These are phyloP conservation scores for Rhododendron simsii DNA, from an alignment of 148 eudicot species.

Conservation along the genomic window DNA sequence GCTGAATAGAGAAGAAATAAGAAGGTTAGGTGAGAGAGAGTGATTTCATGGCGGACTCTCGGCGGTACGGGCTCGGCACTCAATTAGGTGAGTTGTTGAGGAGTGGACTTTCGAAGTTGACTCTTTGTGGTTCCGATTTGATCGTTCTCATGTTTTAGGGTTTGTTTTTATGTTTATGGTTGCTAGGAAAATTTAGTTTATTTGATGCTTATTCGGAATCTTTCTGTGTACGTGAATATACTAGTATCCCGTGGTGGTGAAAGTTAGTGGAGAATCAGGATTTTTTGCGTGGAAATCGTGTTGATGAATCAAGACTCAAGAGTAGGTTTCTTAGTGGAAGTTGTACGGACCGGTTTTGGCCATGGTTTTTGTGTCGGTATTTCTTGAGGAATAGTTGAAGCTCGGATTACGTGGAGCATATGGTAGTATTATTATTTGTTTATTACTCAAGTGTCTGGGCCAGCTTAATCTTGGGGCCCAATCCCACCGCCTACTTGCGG, in stretches of 20 bases:
- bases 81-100: conserved; percentile 14
- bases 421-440: too few species aligned
- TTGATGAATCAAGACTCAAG: too few species aligned
- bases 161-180: background rate
- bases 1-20: background rate
- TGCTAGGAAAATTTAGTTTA: background rate
- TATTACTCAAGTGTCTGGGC: too few species aligned
- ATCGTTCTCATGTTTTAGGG: background rate
- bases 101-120: background rate
- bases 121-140: background rate
- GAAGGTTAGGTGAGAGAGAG: background rate
- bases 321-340: background rate
- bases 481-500: background rate
- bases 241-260: background rate
- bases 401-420: background rate
- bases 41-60: conserved; percentile 17
- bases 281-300: too few species aligned
- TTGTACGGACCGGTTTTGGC: background rate
- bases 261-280: background rate
- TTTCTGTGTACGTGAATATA: background rate
- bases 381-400: background rate
- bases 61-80: conserved; percentile 12
- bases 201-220: background rate
- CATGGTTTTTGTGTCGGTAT: background rate
- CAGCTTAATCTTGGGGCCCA: too few species aligned